A percentile compares a stretch with the other conserved stretches of the same genome.
Evolutionary conservation across 1,284 basidiomycete species (phyloP).

Genomic region (Cryptococcus sp.): DNA sequence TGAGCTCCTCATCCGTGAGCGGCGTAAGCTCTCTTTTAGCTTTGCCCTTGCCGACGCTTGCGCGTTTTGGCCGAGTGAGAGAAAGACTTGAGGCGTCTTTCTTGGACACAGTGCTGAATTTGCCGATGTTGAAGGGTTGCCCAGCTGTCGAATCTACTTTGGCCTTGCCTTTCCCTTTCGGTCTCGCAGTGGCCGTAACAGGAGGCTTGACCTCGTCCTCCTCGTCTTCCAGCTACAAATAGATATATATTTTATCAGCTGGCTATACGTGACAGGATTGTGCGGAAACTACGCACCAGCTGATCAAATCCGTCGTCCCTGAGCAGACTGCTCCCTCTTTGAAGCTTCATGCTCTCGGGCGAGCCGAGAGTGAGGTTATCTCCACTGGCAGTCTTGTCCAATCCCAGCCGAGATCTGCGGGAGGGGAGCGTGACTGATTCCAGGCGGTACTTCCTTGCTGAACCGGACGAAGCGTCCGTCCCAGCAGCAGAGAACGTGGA

Average conservation of each 20-base stretch:
- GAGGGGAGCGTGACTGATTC: conserved; percentile 32
- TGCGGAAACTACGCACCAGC: not conserved
- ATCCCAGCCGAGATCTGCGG: conserved; percentile 36
- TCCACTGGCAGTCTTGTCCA: conserved; percentile 40
- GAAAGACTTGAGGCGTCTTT: conserved; percentile 16
- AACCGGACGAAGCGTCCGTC: conserved; percentile 1
- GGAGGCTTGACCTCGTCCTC: conserved; percentile 1
- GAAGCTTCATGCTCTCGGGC: conserved; percentile 13
- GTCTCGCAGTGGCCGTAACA: not conserved
- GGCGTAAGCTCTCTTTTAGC: conserved; percentile 16
- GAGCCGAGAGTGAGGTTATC: conserved; percentile 45
- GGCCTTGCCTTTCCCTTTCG: conserved; percentile 14
- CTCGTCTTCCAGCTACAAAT: not conserved
- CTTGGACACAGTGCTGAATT: conserved; percentile 26
- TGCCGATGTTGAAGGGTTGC: conserved; percentile 39
- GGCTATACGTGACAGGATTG: not conserved
- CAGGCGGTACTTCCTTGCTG: conserved; percentile 23
- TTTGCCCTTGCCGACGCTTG: conserved; percentile 11
- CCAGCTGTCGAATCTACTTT: conserved; percentile 3
- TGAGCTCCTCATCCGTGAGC: conserved; percentile 13
- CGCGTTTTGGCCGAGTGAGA: conserved; percentile 7
- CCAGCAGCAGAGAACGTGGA: conserved; percentile 16
- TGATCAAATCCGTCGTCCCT: conserved; percentile 4
- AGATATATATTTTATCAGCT: not conserved
- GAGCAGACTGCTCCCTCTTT: conserved; percentile 5